phyloP scores from a whole-genome alignment of 1,284 basidiomycete genomes.

The Anthracocystis panici-leucophaei region DNA sequence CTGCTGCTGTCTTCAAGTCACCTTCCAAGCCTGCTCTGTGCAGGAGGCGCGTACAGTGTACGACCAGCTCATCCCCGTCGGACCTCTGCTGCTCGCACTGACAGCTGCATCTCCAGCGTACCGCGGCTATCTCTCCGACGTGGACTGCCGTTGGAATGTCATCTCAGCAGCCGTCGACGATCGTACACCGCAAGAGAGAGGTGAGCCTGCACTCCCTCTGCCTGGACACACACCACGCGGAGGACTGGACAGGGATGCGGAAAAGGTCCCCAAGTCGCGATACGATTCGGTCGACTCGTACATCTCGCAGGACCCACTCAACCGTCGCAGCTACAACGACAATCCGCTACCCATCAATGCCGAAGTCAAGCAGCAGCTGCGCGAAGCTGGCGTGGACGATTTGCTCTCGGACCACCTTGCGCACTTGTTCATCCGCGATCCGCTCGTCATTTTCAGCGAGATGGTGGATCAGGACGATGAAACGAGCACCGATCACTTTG shows the following conservation, averaged over 20 bases:
- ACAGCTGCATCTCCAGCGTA: slow-evolving; percentile 94
- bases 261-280: slow-evolving; percentile 89
- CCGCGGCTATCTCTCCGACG: slow-evolving; percentile 93
- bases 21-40: slow-evolving; percentile 95
- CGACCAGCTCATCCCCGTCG: slow-evolving; percentile 91
- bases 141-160: slow-evolving; percentile 98
- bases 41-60: slow-evolving; percentile 91
- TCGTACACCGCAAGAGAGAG: slow-evolving; percentile 92
- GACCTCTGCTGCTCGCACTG: slow-evolving; percentile 94
- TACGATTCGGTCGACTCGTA: slow-evolving; percentile 97
- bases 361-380: slow-evolving; percentile 69
- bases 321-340: slow-evolving; percentile 94
- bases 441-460: slow-evolving; percentile 94
- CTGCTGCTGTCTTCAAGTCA: slow-evolving; percentile 96
- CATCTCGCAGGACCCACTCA: slow-evolving; percentile 85
- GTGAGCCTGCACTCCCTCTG: slow-evolving; percentile 72
- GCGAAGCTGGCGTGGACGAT: slow-evolving; percentile 79
- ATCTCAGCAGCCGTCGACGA: slow-evolving; percentile 97
- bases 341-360: slow-evolving; percentile 83
- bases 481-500: slow-evolving; percentile 92
- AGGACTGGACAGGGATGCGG: slow-evolving; percentile 31
- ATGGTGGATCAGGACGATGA: slow-evolving; percentile 91
- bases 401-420: slow-evolving; percentile 90
- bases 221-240: slow-evolving; percentile 39
- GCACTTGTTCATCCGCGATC: slow-evolving; percentile 97